Conservation (phyloP, 1,284 basidiomycete genomes). For the Tausonia pullulans region DNA sequence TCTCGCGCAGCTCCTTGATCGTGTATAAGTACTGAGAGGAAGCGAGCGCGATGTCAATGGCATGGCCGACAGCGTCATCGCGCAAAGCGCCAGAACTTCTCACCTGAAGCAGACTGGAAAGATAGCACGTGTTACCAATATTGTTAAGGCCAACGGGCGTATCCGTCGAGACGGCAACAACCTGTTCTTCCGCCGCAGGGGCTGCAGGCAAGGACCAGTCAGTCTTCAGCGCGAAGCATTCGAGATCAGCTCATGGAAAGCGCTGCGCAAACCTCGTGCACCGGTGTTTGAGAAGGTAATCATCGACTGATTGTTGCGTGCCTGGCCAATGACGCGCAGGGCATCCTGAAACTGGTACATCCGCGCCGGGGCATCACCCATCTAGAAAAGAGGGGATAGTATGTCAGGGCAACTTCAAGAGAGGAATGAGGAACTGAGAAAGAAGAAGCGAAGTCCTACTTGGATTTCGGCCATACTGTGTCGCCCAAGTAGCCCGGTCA, state of each 20-base stretch:
- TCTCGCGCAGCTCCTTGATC: constrained; percentile 72
- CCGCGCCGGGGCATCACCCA: constrained; percentile 44
- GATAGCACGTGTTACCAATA: constrained; percentile 85
- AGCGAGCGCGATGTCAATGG: constrained; percentile 16
- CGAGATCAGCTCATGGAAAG: constrained; percentile 42
- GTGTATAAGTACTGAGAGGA: constrained; percentile 74
- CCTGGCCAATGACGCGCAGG: constrained; percentile 42
- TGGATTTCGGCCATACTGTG: constrained; percentile 51
- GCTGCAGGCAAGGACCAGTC: not conserved
- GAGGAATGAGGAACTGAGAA: no score
- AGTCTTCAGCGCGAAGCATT: constrained; percentile 24
- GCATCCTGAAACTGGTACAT: constrained; percentile 30
- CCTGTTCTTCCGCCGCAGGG: constrained; percentile 25
- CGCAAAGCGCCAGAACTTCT: constrained; percentile 12
- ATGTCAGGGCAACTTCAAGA: not conserved
- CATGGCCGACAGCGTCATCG: not conserved
- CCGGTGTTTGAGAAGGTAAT: constrained; percentile 54
- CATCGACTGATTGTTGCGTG: constrained; percentile 58
- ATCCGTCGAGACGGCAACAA: constrained; percentile 41
- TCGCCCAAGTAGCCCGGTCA: not conserved
- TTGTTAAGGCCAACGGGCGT: constrained; percentile 80
- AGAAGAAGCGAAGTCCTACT: constrained; percentile 39
- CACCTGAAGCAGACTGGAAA: constrained; percentile 74
- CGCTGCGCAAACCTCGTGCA: constrained; percentile 13
- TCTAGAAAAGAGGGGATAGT: constrained; percentile 34